Percentiles rank a stretch among this genome's conserved stretches.
Evolutionary conservation across 2,329 filamentous ascomycete species (phyloP).

Genomic region (Venturia aucupariae): DNA sequence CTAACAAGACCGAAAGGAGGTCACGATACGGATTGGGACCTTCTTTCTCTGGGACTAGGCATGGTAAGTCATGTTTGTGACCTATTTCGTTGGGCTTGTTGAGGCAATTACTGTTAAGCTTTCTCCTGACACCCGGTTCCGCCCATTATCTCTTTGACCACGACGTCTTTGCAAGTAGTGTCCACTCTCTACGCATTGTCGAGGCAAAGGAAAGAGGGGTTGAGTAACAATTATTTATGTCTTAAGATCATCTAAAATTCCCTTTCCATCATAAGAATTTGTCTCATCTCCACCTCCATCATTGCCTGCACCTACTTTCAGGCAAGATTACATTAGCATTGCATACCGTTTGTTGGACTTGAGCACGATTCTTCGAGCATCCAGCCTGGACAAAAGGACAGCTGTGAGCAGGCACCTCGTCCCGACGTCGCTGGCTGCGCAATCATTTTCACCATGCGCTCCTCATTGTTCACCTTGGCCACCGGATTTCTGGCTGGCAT

Average conservation of each 20-base stretch:
- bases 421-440: neutral
- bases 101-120: neutral
- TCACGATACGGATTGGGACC: neutral
- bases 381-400: neutral
- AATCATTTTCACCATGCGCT: neutral
- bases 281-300: neutral
- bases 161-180: neutral
- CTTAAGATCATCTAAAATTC: neutral
- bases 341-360: neutral
- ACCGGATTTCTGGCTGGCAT: slow-evolving; percentile 1
- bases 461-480: neutral
- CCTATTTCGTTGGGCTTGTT: neutral
- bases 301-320: neutral
- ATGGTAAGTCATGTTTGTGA: neutral
- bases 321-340: neutral
- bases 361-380: neutral
- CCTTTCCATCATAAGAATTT: neutral
- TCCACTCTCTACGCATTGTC: neutral
- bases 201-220: neutral
- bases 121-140: neutral
- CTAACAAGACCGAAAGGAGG: neutral
- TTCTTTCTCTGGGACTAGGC: neutral
- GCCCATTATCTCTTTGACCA: neutral
- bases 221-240: neutral
- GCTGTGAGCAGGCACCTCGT: neutral